These are phyloP conservation scores for Nothophytophthora sp. DNA, from an alignment of 352 stramenopile genomes.

Conservation along the genomic window DNA sequence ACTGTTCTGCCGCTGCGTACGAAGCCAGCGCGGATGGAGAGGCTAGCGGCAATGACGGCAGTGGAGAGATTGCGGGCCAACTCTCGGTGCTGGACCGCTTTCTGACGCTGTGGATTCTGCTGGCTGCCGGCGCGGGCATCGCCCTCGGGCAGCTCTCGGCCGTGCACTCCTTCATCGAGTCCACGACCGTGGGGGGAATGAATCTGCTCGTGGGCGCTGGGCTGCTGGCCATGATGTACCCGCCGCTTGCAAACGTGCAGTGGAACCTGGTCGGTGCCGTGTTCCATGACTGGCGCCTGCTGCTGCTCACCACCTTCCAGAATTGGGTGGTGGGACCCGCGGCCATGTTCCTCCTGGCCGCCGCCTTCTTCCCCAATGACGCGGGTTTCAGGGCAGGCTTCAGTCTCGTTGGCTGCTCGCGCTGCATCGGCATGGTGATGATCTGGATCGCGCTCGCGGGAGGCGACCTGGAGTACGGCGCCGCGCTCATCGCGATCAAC, in stretches of 20 bases:
- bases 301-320: constrained; percentile 51
- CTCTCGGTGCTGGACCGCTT: constrained; percentile 57
- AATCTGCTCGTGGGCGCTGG: constrained; percentile 58
- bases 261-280: constrained; percentile 50
- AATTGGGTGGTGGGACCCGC: constrained; percentile 66
- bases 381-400: constrained; percentile 62
- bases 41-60: too few relatives aligned
- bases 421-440: constrained; percentile 86
- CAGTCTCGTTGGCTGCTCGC: constrained; percentile 65
- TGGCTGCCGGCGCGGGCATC: constrained; percentile 39
- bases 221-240: constrained; percentile 68
- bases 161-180: constrained; percentile 44
- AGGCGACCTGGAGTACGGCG: constrained; percentile 67
- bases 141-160: constrained; percentile 41
- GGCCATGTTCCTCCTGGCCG: constrained; percentile 57
- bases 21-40: too few relatives aligned
- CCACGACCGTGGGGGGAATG: constrained; percentile 45
- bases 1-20: too few relatives aligned
- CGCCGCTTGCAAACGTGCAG: constrained; percentile 50
- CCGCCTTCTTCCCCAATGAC: constrained; percentile 49
- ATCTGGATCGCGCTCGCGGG: constrained; percentile 73
- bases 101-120: constrained; percentile 63
- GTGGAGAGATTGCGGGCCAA: constrained; percentile 14
- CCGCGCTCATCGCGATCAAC: constrained; percentile 74
- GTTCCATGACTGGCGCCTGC: constrained; percentile 45